These are phyloP conservation scores for Streptanthus diversifolius DNA, from an alignment of 345 rosid genomes.

Conservation along the genomic window DNA sequence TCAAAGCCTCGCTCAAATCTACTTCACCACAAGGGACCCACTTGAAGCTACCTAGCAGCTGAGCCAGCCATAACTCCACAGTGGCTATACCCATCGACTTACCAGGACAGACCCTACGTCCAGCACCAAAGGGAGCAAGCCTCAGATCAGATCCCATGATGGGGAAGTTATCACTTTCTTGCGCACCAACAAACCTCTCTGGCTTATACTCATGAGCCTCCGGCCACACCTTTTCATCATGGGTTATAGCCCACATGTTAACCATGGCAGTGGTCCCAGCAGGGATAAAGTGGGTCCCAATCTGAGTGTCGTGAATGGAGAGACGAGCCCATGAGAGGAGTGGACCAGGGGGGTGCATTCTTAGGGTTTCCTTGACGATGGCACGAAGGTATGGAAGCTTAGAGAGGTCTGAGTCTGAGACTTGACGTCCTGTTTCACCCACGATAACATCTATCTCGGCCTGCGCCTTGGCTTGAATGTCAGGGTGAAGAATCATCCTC, in stretches of 20 bases:
- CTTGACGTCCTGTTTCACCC: conserved; percentile 21
- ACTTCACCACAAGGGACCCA: conserved; percentile 36
- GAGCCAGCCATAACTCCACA: conserved; percentile 36
- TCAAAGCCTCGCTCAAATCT: conserved; percentile 47
- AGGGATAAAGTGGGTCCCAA: conserved; percentile 50
- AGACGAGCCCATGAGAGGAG: conserved; percentile 94
- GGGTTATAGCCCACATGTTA: conserved; percentile 89
- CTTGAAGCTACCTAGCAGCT: conserved; percentile 23
- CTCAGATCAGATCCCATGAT: conserved; percentile 61
- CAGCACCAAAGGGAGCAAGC: conserved; percentile 70
- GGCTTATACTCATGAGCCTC: conserved; percentile 30
- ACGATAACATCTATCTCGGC: conserved; percentile 47
- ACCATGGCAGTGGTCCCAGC: conserved; percentile 91
- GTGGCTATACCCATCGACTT: conserved; percentile 58
- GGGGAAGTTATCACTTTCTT: conserved; percentile 32
- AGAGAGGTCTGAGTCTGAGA: conserved; percentile 52
- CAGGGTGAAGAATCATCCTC: conserved; percentile 62
- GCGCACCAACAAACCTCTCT: conserved; percentile 27
- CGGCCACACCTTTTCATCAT: conserved; percentile 41
- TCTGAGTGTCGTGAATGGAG: conserved; percentile 58
- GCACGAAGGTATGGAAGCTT: conserved; percentile 59
- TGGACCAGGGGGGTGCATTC: conserved; percentile 93
- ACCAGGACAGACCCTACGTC: conserved; percentile 70
- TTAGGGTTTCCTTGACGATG: conserved; percentile 68
- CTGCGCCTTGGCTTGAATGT: conserved; percentile 58